Base-by-base conservation (phyloP, 2,329 filamentous ascomycete genomes). In the Alternaria conjuncta region DNA sequence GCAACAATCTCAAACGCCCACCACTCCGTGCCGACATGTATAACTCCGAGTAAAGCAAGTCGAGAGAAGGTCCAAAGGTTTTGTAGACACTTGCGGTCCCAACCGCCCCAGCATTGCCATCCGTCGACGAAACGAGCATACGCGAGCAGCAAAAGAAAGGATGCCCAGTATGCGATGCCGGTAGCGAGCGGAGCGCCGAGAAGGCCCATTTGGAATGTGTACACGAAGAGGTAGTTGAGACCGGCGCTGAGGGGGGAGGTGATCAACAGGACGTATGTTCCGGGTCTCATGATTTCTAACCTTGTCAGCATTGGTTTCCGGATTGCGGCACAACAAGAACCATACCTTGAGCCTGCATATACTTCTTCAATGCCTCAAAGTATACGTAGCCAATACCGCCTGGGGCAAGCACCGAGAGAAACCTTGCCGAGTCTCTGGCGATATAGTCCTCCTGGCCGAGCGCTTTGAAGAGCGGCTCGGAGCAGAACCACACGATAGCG, bases 1-100 rank as follows among this genome's bases (percentile, higher is more conserved):
- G 93, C 92, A 2, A 96, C 92, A 68, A 96, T 95, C 80, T 96
- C 93, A 71, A 97, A 97, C 0, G 93, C 94, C 93, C 93, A 96
- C 93, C 93, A 97, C 80, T 97, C 94, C 0, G 93, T 96, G 4
- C 92, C 94, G 6, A 97, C 92, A 67, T 96, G 93, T 4, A 96
- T 81, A 45, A 96, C 85, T 0, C 93, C 94, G 0, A 96, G 83
- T 13, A 91, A 79, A 0, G 93, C 92, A 4, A 97, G 87, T 10
- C 89, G 88, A 2, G 91, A 85, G 76, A 97, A 97, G 0, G 89
- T 88, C 15, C 86, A 81, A 15, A 92, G 83, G 71, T 94, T 91
- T 2, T 86, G 82, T n/a, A 92, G 75, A 2, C 90, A 90, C 51
- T 85, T 86, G 5, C 85, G 84, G 7, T 87, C 87, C 78, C 89